Conservation (phyloP, 2,329 filamentous ascomycete genomes). For the Colletotrichum limetticola region DNA sequence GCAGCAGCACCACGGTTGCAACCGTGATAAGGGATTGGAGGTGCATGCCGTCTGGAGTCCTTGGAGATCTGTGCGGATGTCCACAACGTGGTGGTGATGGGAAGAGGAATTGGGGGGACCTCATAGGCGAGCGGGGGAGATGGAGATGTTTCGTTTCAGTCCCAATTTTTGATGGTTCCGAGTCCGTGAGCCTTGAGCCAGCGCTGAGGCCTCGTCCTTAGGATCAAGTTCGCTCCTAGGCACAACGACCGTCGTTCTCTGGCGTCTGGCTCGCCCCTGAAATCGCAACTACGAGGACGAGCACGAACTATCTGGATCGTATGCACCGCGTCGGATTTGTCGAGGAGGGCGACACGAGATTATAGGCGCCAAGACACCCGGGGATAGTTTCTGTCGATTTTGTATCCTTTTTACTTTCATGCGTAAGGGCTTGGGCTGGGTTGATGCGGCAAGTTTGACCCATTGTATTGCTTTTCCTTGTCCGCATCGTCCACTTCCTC, state of each 20-base stretch:
- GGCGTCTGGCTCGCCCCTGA: neutral
- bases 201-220: constrained; percentile 12
- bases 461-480: neutral
- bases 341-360: neutral
- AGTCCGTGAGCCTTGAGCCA: constrained; percentile 11
- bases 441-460: neutral
- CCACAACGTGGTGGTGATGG: neutral
- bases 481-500: neutral
- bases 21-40: constrained; percentile 28
- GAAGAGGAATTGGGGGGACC: neutral
- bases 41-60: constrained; percentile 24
- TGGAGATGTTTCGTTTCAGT: constrained; percentile 30
- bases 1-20: constrained; percentile 8
- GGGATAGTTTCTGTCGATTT: neutral
- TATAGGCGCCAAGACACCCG: neutral
- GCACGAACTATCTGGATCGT: neutral
- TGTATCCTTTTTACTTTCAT: neutral
- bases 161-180: constrained; percentile 2
- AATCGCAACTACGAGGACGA: constrained; percentile 2
- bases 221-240: constrained; percentile 10
- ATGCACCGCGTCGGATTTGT: neutral
- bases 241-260: neutral
- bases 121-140: neutral
- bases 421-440: neutral
- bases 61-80: constrained; percentile 22